These are phyloP conservation scores for Monosporozyma aquatica DNA, from an alignment of 805 yeast species.

Conservation along the genomic window DNA sequence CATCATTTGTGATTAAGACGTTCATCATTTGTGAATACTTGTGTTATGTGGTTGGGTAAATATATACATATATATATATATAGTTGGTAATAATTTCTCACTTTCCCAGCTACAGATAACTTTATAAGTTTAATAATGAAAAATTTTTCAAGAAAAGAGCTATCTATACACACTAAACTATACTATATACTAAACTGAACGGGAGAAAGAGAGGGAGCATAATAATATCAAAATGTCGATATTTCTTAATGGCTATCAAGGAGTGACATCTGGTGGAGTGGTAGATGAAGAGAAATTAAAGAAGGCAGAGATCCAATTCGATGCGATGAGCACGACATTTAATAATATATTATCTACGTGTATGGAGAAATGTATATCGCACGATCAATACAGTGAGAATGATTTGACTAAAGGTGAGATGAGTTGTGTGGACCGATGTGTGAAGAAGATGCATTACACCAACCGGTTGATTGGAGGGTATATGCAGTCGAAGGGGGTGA, in stretches of 20 bases:
- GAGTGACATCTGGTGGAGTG: slow-evolving; percentile 29
- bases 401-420: slow-evolving; percentile 81
- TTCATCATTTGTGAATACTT: slow-evolving; percentile 31
- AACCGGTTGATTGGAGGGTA: slow-evolving; percentile 52
- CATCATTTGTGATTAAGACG: slow-evolving; percentile 75
- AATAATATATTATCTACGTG: slow-evolving; percentile 53
- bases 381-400: slow-evolving; percentile 71
- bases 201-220: too few relatives aligned
- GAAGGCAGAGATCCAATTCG: slow-evolving; percentile 59
- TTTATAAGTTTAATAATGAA: not conserved
- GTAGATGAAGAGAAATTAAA: slow-evolving; percentile 53
- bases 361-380: slow-evolving; percentile 64
- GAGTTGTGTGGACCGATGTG: slow-evolving; percentile 80
- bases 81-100: too few relatives aligned
- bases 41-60: too few relatives aligned
- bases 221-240: too few relatives aligned
- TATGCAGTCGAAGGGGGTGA: slow-evolving; percentile 37
- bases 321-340: slow-evolving; percentile 51
- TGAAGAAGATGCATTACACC: slow-evolving; percentile 68
- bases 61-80: too few relatives aligned
- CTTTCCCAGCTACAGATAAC: too few relatives aligned
- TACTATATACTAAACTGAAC: too few relatives aligned
- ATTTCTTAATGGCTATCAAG: slow-evolving; percentile 36
- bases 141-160: too few relatives aligned
- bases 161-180: too few relatives aligned